These are phyloP conservation scores for Fusarium stilboides DNA, from an alignment of 2,329 filamentous ascomycete genomes.

Conservation along the genomic window DNA sequence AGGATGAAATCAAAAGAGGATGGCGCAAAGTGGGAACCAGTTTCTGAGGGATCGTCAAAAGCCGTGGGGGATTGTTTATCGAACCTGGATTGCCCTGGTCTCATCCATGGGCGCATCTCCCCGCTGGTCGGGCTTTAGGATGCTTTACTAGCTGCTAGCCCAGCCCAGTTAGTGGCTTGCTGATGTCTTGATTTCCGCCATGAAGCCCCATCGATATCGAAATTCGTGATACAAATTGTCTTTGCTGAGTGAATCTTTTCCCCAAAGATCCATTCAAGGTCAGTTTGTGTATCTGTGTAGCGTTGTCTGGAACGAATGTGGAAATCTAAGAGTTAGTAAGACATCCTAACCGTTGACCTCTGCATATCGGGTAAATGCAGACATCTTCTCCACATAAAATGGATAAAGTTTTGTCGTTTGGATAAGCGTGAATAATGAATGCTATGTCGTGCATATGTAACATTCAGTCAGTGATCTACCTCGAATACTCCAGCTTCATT, in stretches of 20 bases:
- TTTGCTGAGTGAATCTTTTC: constrained; percentile 8
- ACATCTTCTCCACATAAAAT: constrained; percentile 30
- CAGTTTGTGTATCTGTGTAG: constrained; percentile 6
- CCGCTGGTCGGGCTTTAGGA: constrained; percentile 39
- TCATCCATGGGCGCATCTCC: constrained; percentile 38
- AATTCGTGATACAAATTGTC: constrained; percentile 10
- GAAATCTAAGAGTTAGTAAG: constrained; percentile 13
- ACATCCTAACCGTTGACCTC: constrained; percentile 20
- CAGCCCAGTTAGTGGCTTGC: constrained; percentile 40
- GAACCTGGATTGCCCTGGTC: constrained; percentile 22
- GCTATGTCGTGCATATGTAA: constrained; percentile 42
- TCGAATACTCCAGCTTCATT: constrained; percentile 9
- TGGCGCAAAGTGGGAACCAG: constrained; percentile 26
- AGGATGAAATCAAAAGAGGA: constrained; percentile 25
- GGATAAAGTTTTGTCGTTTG: constrained; percentile 32
- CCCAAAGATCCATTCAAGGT: constrained; percentile 14
- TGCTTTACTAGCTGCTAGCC: constrained; percentile 18
- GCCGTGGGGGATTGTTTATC: constrained; percentile 45
- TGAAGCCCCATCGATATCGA: constrained; percentile 31
- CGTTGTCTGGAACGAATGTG: constrained; percentile 13
- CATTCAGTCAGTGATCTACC: constrained; percentile 27
- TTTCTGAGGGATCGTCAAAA: constrained; percentile 30
- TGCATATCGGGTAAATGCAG: background rate
- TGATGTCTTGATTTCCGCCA: constrained; percentile 38
- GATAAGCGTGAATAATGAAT: constrained; percentile 36